phyloP scores from a whole-genome alignment of 169 alveolate genomes.

The Pseudocohnilembus persalinus region DNA sequence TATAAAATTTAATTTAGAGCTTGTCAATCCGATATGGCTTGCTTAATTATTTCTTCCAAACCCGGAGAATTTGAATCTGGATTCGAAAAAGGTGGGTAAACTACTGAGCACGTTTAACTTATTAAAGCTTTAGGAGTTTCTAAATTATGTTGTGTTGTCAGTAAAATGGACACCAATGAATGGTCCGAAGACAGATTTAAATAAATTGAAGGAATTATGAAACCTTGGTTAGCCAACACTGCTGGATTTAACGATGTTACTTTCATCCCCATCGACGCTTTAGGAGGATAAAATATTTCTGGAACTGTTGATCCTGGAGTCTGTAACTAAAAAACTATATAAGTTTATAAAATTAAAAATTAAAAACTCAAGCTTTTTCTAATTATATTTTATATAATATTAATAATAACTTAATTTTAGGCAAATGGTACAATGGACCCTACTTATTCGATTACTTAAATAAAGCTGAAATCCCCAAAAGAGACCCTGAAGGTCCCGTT shows the following conservation, averaged over 20 bases:
- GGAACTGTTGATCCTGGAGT: constrained; percentile 40
- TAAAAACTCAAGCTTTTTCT: not conserved
- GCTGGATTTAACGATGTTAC: constrained; percentile 91
- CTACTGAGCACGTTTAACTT: constrained; percentile 99
- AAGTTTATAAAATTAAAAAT: constrained; percentile 8
- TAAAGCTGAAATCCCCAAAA: constrained; percentile 65
- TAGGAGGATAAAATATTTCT: constrained; percentile 93
- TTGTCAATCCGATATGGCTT: constrained; percentile 99
- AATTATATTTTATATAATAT: not conserved
- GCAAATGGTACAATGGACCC: constrained; percentile 86
- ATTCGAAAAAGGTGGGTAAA: constrained; percentile 99
- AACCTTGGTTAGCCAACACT: constrained; percentile 86
- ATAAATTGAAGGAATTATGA: constrained; percentile 81
- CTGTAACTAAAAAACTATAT: not conserved
- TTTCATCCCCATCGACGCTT: constrained; percentile 98
- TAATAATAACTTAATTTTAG: not conserved
- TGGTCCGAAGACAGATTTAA: constrained; percentile 94
- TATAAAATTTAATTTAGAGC: constrained; percentile 69
- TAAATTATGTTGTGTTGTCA: constrained; percentile 96
- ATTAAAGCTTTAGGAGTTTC: constrained; percentile 97
- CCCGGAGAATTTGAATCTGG: constrained; percentile 99
- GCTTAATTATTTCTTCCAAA: constrained; percentile 95
- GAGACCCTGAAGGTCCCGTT: constrained; percentile 83
- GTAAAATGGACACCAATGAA: constrained; percentile 98
- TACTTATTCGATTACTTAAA: constrained; percentile 81